Evolutionary conservation across 1,139 yeast species (phyloP), one percentile per base, ranked within the genome.

Genomic region (Yamadazyma aaseri): DNA sequence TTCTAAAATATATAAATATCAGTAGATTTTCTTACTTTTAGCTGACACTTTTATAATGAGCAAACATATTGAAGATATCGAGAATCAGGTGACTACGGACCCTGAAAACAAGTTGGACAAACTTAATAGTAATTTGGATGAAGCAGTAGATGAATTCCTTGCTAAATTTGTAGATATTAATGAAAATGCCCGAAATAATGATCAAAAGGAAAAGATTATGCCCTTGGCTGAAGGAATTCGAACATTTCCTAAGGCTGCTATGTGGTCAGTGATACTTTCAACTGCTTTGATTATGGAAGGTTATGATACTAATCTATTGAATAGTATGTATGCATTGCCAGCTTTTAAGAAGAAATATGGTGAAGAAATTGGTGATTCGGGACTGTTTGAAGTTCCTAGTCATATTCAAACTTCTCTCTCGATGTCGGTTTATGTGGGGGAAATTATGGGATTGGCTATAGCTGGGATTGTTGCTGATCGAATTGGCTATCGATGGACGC

Each of bases 371-470:
- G 42, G 36, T 20, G 28, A 26, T 10, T 52, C 47, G 38, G 56
- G 48, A 39, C 52, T 53, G 1, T 68, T 61, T 42, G 62, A 67
- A 44, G 51, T 74, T 16, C 61, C 73, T 10, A 67, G 75, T 13
- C 54, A 58, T 30, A 70, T 74, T 70, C 79, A 73, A 52, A 71
- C 72, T 17, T 65, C 65, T 14, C 54, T 74, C 37, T 53, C 65
- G 14, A 69, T 71, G 73, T 62, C 67, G 33, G 60, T 60, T 21
- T 57, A 67, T 33, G 60, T 63, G 34, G 77, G 78, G 44, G 71
- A 67, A 36, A 53, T 73, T 34, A 40, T 74, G 28, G 79, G 79
- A 33, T 59, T 71, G 38, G 58, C 64, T 40, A 31, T 58, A 31
- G 70, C 73, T 29, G 77, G 76, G 51, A 40, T 58, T 29, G 47